Conservation (phyloP, 78 protist species). For the Tieghemostelium lacteum region DNA sequence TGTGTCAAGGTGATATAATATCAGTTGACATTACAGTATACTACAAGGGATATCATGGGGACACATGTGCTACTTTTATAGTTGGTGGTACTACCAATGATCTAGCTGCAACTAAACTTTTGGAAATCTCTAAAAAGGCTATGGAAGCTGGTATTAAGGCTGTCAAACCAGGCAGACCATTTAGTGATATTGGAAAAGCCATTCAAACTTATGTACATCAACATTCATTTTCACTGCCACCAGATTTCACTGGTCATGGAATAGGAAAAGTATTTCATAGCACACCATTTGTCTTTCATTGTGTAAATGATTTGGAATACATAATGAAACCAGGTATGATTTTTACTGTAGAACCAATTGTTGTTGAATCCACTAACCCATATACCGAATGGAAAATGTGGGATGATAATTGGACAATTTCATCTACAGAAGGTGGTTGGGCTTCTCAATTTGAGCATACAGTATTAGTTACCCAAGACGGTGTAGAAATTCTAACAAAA, state of each 20-base stretch:
- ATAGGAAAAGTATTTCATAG: constrained; percentile 68
- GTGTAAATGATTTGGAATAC: constrained; percentile 42
- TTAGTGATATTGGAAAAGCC: constrained; percentile 87
- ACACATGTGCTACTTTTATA: constrained; percentile 92
- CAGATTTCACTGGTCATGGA: constrained; percentile 78
- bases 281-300: constrained; percentile 55
- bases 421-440: constrained; percentile 92
- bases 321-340: constrained; percentile 92
- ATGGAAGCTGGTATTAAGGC: constrained; percentile 38
- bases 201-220: constrained; percentile 60
- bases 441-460: constrained; percentile 99
- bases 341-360: constrained; percentile 95
- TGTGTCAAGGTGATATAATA: constrained; percentile 94
- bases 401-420: constrained; percentile 97
- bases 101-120: constrained; percentile 45
- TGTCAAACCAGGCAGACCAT: constrained; percentile 62
- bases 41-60: constrained; percentile 96
- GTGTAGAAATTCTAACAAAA: constrained; percentile 89
- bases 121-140: constrained; percentile 66
- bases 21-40: constrained; percentile 95
- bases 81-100: constrained; percentile 92
- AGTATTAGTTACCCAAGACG: constrained; percentile 90
- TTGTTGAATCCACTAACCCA: constrained; percentile 43
- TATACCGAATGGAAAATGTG: constrained; percentile 72
- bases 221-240: constrained; percentile 32